Evolutionary conservation across 257 asterid species (phyloP), one percentile per base, ranked within the genome.

Genomic region (Ajuga chamaepitys): DNA sequence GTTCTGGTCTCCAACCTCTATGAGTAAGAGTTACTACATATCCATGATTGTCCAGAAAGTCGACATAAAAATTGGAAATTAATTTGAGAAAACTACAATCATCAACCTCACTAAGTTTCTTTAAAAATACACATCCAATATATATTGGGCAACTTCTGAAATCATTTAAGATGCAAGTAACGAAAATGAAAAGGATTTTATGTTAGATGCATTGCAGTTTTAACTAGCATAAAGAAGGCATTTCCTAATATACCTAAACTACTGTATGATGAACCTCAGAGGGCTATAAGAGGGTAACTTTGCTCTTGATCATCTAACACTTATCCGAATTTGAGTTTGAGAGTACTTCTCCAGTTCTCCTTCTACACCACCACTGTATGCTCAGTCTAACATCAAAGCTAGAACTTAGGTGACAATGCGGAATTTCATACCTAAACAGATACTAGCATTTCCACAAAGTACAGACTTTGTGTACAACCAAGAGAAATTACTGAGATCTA

Each of bases 21-120:
- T 61, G 32, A 46, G 62, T 64, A 58, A 65, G 64, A 69, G 71
- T 38, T 21, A 62, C 37, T 14, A 53, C 44, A 18, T 30, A 74
- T 20, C 26, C 56, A 48, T 56, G 58, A 13, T 68, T 51, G 55
- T 34, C 37, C 63, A 10, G 32, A 26, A 66, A 51, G 26, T 58
- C 53, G 26, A 72, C 45, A 58, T 60, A 66, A 42, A 37, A 42
- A 50, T 50, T 44, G 70, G 53, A 22, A 50, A 56, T 5, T 69
- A 61, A 37, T 54, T 35, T 28, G 10, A 64, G 42, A 56, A 32
- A 20, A 55, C 50, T 58, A 35, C 3, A 24, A 58, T 62, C 37
- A 21, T 45, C 68, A 1, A 30, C 41, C 40, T 22, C 30, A 3
- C 20, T 58, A 45, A 56, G 22, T 11, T 54, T 22, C 59, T 40